Conservation (phyloP, 2,329 filamentous ascomycete genomes). For the Penicillium fuscoglaucum region DNA sequence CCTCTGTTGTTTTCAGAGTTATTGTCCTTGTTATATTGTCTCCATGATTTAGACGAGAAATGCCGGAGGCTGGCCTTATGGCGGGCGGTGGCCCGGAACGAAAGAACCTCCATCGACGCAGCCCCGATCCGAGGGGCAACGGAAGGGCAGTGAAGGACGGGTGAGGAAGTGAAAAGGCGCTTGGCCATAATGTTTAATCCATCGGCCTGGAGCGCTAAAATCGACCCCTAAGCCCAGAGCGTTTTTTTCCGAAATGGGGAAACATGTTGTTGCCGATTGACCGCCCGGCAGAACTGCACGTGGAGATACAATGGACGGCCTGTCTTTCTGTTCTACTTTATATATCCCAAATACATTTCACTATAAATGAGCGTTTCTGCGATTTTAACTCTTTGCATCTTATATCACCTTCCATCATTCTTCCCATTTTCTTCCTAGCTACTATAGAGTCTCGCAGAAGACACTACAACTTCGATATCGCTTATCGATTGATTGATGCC, state of each 20-base stretch:
- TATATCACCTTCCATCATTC: neutral
- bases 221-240: slow-evolving; percentile 16
- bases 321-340: neutral
- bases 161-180: slow-evolving; percentile 32
- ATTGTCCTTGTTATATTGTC: slow-evolving; percentile 43
- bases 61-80: slow-evolving; percentile 31
- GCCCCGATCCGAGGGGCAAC: slow-evolving; percentile 23
- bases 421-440: neutral
- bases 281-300: slow-evolving; percentile 23
- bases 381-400: neutral
- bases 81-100: slow-evolving; percentile 34
- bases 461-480: neutral
- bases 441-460: neutral
- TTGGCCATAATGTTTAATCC: slow-evolving; percentile 38
- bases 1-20: slow-evolving; percentile 42
- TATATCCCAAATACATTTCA: neutral
- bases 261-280: slow-evolving; percentile 8
- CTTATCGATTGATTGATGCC: slow-evolving; percentile 12
- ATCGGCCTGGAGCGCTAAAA: slow-evolving; percentile 22
- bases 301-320: slow-evolving; percentile 1
- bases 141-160: slow-evolving; percentile 26
- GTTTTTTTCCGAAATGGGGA: slow-evolving; percentile 16
- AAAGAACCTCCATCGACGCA: slow-evolving; percentile 36
- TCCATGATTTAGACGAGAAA: slow-evolving; percentile 45
- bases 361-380: neutral